Evolutionary conservation across 352 stramenopile genomes (phyloP).

Genomic region (Phytopythium cucurbitacearum): DNA sequence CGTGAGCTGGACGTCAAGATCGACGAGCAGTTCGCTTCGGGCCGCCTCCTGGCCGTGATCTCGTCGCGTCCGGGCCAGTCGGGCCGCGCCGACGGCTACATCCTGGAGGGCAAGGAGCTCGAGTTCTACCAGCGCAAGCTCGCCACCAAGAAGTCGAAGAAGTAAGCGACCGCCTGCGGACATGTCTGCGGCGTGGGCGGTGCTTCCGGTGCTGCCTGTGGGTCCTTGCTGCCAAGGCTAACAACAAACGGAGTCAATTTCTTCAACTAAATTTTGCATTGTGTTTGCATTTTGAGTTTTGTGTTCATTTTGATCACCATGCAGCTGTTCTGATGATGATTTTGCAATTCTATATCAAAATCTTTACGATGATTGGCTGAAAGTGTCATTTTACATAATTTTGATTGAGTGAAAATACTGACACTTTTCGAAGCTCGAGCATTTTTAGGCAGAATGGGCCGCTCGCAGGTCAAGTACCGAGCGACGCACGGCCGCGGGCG

Average conservation of each 20-base stretch:
- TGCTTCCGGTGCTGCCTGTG: neutral
- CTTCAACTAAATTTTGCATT: constrained; percentile 17
- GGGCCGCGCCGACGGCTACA: constrained; percentile 97
- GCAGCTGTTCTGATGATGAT: too few relatives aligned
- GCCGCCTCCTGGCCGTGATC: constrained; percentile 96
- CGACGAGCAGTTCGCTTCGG: constrained; percentile 96
- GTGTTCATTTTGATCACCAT: too few relatives aligned
- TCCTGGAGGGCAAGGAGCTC: constrained; percentile 99
- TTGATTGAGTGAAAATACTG: neutral
- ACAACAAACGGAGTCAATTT: constrained; percentile 51
- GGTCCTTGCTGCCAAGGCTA: constrained; percentile 14
- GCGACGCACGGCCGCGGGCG: constrained; percentile 46
- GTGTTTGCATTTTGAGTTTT: too few relatives aligned
- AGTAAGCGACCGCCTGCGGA: constrained; percentile 51
- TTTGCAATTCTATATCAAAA: too few relatives aligned
- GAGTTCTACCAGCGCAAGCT: constrained; percentile 99
- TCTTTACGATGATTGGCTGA: neutral
- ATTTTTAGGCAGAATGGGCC: constrained; percentile 33
- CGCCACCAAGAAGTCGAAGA: constrained; percentile 98
- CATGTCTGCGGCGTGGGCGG: constrained; percentile 10
- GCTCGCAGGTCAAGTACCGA: constrained; percentile 69
- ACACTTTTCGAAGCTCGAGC: neutral
- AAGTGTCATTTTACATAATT: neutral
- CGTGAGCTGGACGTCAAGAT: constrained; percentile 92
- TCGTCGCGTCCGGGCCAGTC: constrained; percentile 97